Base-by-base conservation (phyloP, 2,329 filamentous ascomycete genomes). In the Ophiostoma quercus region DNA sequence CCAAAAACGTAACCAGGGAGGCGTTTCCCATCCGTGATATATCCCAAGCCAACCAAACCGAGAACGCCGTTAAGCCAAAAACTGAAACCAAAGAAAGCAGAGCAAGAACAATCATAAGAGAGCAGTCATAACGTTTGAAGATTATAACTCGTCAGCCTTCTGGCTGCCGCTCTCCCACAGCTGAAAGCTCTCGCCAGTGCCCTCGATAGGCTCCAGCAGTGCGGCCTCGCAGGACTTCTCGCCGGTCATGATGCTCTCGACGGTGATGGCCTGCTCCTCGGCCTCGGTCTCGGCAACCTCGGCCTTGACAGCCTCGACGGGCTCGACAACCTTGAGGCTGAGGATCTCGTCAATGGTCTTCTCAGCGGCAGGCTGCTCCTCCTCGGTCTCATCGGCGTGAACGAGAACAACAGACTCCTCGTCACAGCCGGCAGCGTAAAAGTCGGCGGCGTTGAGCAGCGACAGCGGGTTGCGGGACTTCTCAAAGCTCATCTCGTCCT, bases 161-260 rank as follows among this genome's bases (percentile, higher is more conserved):
- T 84, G 84, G 77, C 87, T 90, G 34, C 83, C 84, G 75, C 88
- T 91, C 78, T 91, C 89, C 88, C 89, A 91, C 19, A 92, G 82
- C 74, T 90, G 87, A 74, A 91, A 87, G 76, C 79, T 83, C 74
- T 88, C 85, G 57, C 83, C 85, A 0, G 85, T 84, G 66, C 84
- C 87, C 68, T 88, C 85, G 5, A 89, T 81, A 0, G 85, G 83
- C 69, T 84, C 78, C 16, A 88, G 77, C 2, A 85, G 75, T 1
- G 83, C 81, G 2, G 84, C 84, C 68, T 81, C 79, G 34, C 79
- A 78, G 5, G 80, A 75, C 41, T 79, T 77, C 22, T 79, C 76
- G 0, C 68, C 70, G 11, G 75, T 74, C 80, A 82, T 81, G 43
- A 82, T 73, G 67, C 79, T 77, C 65, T 81, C 80, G 5, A 78